These are phyloP conservation scores for Carex arenaria DNA, from an alignment of 202 grass and related monocot species.

Conservation along the genomic window DNA sequence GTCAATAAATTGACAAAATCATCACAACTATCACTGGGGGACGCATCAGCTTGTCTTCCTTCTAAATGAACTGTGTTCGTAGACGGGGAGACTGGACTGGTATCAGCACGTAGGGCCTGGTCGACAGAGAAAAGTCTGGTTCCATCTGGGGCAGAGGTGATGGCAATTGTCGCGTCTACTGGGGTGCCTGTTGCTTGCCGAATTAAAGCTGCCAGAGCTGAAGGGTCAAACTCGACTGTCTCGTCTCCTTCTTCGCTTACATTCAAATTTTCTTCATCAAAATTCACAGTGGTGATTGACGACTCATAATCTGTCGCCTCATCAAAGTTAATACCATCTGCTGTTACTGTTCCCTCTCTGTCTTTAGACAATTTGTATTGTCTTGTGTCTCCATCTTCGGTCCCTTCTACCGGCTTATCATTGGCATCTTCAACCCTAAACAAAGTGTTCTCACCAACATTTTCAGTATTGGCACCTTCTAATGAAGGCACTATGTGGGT, in stretches of 20 bases:
- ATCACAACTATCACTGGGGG: conserved; percentile 8
- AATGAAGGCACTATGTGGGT: conserved; percentile 2
- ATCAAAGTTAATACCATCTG: conserved; percentile 16
- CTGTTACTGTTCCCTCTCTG: conserved; percentile 8
- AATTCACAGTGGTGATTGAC: conserved; percentile 39
- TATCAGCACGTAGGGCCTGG: conserved; percentile 12
- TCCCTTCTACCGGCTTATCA: conserved; percentile 8
- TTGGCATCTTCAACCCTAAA: not conserved
- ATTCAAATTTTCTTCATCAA: conserved; percentile 37
- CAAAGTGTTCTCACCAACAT: not conserved
- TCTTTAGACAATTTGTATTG: conserved; percentile 14
- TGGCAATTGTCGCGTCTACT: not conserved
- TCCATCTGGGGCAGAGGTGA: conserved; percentile 36
- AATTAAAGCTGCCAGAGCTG: conserved; percentile 55
- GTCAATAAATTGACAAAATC: conserved; percentile 41
- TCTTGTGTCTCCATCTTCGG: conserved; percentile 20
- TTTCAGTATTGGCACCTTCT: not conserved
- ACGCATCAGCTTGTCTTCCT: not conserved
- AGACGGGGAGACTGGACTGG: not conserved
- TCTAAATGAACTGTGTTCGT: conserved; percentile 13
- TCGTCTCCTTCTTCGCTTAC: conserved; percentile 42
- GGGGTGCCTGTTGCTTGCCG: conserved; percentile 39
- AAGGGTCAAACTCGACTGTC: conserved; percentile 40
- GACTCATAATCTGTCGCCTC: conserved; percentile 33
- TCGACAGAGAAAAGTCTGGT: conserved; percentile 52